phyloP scores from a whole-genome alignment of 306 rosid genomes.

The Cucumis melo region DNA sequence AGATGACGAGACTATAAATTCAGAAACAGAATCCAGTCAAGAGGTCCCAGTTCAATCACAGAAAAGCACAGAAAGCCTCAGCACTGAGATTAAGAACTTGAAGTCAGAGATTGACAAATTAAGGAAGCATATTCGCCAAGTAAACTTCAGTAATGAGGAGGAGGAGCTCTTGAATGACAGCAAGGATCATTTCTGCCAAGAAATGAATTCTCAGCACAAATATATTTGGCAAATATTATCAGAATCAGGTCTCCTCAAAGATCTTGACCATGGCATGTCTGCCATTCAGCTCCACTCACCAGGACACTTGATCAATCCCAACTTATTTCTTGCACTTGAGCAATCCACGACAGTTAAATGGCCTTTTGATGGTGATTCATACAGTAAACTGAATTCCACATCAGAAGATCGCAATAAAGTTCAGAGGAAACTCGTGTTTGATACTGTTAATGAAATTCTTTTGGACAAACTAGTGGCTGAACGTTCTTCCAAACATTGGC shows the following conservation, averaged over 20 bases:
- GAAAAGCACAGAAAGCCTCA: constrained; percentile 19
- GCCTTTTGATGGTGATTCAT: constrained; percentile 10
- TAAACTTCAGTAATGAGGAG: constrained; percentile 21
- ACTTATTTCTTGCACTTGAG: constrained; percentile 57
- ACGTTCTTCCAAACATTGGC: constrained; percentile 31
- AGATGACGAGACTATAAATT: constrained; percentile 36
- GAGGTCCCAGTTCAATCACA: constrained; percentile 19
- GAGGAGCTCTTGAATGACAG: constrained; percentile 18
- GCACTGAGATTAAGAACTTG: constrained; percentile 20
- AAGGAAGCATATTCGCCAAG: constrained; percentile 27
- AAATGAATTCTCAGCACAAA: constrained; percentile 43
- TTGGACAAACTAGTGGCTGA: constrained; percentile 26
- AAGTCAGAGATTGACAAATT: constrained; percentile 27
- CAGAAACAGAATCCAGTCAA: constrained; percentile 24
- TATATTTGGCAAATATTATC: constrained; percentile 56
- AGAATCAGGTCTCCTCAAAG: constrained; percentile 45
- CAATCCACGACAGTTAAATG: constrained; percentile 20
- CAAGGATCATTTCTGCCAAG: constrained; percentile 11
- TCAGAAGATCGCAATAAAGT: constrained; percentile 12
- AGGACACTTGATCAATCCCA: constrained; percentile 32
- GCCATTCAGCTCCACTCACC: constrained; percentile 24
- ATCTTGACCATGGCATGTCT: constrained; percentile 27
- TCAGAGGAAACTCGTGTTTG: constrained; percentile 63
- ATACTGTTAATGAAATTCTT: constrained; percentile 51
- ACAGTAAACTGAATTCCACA: constrained; percentile 3